phyloP scores from a whole-genome alignment of 169 alveolate genomes.

The Theileria parva region DNA sequence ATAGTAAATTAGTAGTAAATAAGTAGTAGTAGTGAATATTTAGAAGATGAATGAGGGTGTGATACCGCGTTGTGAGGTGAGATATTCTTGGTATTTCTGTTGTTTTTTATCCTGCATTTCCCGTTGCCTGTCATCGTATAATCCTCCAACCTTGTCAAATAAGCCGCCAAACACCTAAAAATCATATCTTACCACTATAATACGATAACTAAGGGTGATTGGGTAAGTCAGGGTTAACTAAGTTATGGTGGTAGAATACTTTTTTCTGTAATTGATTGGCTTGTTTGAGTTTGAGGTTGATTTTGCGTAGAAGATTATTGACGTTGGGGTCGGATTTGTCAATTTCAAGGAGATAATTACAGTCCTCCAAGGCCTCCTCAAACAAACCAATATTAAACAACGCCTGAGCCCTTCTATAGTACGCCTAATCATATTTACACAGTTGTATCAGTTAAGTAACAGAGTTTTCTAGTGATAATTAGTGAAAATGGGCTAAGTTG shows the following conservation, averaged over 20 bases:
- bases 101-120: constrained; percentile 71
- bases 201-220: too few relatives aligned
- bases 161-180: constrained; percentile 76
- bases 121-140: constrained; percentile 77
- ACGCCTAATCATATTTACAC: constrained; percentile 23
- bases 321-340: constrained; percentile 51
- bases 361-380: constrained; percentile 64
- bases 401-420: constrained; percentile 64
- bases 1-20: not conserved
- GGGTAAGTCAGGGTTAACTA: too few relatives aligned
- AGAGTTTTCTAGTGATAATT: not conserved
- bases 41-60: not conserved
- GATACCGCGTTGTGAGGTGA: constrained; percentile 55
- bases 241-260: constrained; percentile 13
- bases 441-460: not conserved
- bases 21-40: constrained; percentile 63
- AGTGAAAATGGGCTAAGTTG: not conserved
- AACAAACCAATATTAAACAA: constrained; percentile 42
- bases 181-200: not conserved
- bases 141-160: constrained; percentile 79
- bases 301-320: constrained; percentile 23
- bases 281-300: constrained; percentile 26
- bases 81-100: constrained; percentile 71
- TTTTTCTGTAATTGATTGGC: constrained; percentile 46
- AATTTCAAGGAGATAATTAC: constrained; percentile 24